Evolutionary conservation across 2,329 filamentous ascomycete species (phyloP).

Genomic region (Colletotrichum noveboracense): DNA sequence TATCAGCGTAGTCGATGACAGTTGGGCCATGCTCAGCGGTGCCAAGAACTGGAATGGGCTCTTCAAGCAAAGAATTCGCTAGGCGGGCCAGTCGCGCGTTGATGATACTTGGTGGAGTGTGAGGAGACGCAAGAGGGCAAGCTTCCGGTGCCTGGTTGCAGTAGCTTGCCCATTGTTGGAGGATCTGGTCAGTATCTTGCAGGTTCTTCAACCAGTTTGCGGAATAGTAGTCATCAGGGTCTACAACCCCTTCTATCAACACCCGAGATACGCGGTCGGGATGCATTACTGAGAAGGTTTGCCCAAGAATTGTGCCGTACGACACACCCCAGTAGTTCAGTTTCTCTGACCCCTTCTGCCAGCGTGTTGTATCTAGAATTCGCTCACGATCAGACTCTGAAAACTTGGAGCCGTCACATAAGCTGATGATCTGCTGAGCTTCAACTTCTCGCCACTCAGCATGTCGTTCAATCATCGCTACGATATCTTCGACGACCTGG

Average conservation of each 20-base stretch:
- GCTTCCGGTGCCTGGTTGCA: constrained; percentile 24
- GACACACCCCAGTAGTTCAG: constrained; percentile 47
- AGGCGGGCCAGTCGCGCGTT: neutral
- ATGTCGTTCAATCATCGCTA: constrained; percentile 49
- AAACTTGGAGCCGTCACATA: accelerated
- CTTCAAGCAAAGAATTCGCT: neutral
- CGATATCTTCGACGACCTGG: constrained; percentile 52
- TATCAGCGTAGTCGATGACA: constrained; percentile 32
- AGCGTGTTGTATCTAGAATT: constrained; percentile 13
- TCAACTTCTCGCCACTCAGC: constrained; percentile 36
- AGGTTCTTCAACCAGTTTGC: constrained; percentile 29
- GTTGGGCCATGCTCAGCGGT: constrained; percentile 1
- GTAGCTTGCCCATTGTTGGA: constrained; percentile 38
- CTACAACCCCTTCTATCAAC: constrained; percentile 40
- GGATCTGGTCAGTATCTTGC: constrained; percentile 31
- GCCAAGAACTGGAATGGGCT: neutral
- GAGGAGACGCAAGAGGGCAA: neutral
- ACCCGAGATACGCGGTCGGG: constrained; percentile 36
- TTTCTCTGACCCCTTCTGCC: constrained; percentile 28
- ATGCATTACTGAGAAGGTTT: constrained; percentile 44
- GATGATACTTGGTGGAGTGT: neutral
- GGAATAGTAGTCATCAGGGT: constrained; percentile 38
- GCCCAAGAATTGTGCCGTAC: constrained; percentile 46
- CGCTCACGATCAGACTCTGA: neutral
- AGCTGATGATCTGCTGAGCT: constrained; percentile 13